These are phyloP conservation scores for Penicillium sp. DNA, from an alignment of 2,329 filamentous ascomycete genomes.

Conservation along the genomic window DNA sequence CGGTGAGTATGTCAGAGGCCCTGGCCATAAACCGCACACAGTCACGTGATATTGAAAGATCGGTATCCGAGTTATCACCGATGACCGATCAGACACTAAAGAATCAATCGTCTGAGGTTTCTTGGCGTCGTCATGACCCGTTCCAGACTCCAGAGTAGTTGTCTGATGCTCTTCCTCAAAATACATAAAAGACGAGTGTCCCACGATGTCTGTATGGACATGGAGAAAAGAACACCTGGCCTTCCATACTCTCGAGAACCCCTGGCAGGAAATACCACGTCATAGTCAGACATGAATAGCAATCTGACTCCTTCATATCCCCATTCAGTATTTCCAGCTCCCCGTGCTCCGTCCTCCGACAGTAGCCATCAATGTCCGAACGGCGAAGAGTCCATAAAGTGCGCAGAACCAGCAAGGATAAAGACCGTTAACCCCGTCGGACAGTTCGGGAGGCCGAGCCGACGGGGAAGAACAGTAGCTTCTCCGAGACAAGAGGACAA, in stretches of 20 bases:
- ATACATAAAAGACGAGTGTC: background rate
- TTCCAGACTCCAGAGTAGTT: no score
- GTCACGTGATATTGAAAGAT: background rate
- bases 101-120: background rate
- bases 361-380: slow-evolving; percentile 9
- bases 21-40: background rate
- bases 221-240: background rate
- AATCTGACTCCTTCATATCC: slow-evolving; percentile 1
- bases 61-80: background rate
- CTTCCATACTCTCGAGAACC: background rate
- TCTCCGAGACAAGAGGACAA: slow-evolving; percentile 26
- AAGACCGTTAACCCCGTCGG: slow-evolving; percentile 27
- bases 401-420: slow-evolving; percentile 1
- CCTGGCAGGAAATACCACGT: background rate
- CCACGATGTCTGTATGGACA: background rate
- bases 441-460: slow-evolving; percentile 23
- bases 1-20: background rate
- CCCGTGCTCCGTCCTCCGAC: background rate
- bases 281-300: background rate
- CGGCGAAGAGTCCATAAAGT: background rate
- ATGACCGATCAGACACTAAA: background rate
- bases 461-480: slow-evolving; percentile 20
- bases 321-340: background rate
- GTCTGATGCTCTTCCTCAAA: background rate
- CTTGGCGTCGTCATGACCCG: background rate